Conservation (phyloP, 345 rosid genomes). For the Microcos paniculata region DNA sequence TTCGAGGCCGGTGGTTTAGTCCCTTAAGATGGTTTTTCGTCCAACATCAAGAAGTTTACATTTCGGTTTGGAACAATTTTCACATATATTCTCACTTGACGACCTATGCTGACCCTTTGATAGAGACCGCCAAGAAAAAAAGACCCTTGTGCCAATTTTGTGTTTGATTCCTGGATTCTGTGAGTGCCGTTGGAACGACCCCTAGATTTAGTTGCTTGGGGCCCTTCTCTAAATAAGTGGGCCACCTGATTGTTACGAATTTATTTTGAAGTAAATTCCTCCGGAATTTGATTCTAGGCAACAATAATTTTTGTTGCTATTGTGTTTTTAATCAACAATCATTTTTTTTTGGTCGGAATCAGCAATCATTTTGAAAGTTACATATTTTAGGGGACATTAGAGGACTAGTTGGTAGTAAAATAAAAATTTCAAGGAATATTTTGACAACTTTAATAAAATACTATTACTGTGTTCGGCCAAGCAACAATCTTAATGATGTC, state of each 20-base stretch:
- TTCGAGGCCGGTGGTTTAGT: neutral
- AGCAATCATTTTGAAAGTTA: neutral
- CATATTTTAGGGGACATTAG: too few species aligned
- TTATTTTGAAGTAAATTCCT: neutral
- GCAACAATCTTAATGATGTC: neutral
- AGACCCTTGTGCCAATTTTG: too few species aligned
- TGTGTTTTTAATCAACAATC: neutral
- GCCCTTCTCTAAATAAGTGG: neutral
- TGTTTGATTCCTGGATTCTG: neutral
- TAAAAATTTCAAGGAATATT: too few species aligned
- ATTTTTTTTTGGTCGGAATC: too few species aligned
- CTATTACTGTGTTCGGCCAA: too few species aligned
- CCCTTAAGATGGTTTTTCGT: neutral
- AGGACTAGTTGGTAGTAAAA: too few species aligned
- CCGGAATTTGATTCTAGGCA: neutral
- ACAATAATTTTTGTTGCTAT: neutral
- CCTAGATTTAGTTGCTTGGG: neutral
- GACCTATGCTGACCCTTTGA: neutral
- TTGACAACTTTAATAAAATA: neutral
- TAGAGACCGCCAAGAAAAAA: neutral
- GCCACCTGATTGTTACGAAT: neutral
- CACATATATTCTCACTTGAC: neutral
- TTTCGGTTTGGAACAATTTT: neutral
- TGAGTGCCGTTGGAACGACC: slow-evolving; percentile 1
- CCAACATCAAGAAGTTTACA: neutral